Conservation (phyloP, 371 early-diverging fungal species). For the Mortierella sp. region DNA sequence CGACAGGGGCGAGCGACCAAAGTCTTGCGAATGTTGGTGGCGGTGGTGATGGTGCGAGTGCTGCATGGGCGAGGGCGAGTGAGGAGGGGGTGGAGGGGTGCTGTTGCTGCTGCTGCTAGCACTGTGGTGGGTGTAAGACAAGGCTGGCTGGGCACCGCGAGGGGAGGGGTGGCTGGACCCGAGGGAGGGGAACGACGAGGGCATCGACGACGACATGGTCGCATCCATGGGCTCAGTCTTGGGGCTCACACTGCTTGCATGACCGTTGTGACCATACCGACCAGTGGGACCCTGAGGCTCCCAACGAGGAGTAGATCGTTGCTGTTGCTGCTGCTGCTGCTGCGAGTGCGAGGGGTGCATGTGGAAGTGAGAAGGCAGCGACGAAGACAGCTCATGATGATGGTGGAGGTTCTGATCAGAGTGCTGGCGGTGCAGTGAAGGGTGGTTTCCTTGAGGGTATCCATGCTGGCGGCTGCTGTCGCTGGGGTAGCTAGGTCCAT, state of each 20-base stretch:
- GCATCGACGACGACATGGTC: constrained; percentile 50
- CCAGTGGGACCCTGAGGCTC: constrained; percentile 35
- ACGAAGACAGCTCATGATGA: constrained; percentile 52
- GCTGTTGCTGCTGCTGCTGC: neutral
- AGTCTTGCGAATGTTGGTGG: constrained; percentile 47
- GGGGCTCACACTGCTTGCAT: constrained; percentile 46
- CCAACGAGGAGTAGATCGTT: constrained; percentile 36
- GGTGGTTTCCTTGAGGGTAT: constrained; percentile 3
- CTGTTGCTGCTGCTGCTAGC: constrained; percentile 21
- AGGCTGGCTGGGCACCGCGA: constrained; percentile 20
- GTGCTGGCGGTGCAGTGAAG: constrained; percentile 17
- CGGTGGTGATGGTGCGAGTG: constrained; percentile 41
- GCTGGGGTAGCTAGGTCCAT: constrained; percentile 15
- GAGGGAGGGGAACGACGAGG: constrained; percentile 21
- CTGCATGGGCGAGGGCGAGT: constrained; percentile 11
- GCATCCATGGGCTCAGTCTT: constrained; percentile 51
- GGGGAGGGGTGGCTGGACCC: constrained; percentile 3
- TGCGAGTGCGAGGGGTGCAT: constrained; percentile 29
- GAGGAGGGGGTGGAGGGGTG: constrained; percentile 20
- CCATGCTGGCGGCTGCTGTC: constrained; percentile 10
- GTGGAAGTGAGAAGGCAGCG: constrained; percentile 55
- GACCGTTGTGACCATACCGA: constrained; percentile 16
- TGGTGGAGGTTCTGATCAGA: constrained; percentile 27
- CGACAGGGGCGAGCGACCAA: constrained; percentile 43
- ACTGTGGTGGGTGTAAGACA: constrained; percentile 44